Evolutionary conservation across 1,139 yeast genomes (phyloP).

Genomic region (Protomyces pachydermus): DNA sequence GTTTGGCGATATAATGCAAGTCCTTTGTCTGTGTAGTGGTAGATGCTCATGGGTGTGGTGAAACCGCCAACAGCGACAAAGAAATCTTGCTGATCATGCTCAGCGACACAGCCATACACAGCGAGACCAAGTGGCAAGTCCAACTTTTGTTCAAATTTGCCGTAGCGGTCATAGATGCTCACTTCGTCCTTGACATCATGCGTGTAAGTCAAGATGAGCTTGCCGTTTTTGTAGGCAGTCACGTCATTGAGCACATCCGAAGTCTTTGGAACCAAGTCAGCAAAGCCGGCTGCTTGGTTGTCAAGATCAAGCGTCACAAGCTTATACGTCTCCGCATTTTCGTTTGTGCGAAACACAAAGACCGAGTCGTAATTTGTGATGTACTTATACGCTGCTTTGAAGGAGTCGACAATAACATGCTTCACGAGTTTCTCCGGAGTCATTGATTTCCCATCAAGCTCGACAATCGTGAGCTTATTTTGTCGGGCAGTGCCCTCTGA

Average conservation of each 20-base stretch:
- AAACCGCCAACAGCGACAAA: conserved; percentile 26
- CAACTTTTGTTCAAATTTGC: conserved; percentile 10
- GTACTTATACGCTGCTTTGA: conserved; percentile 72
- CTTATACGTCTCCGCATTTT: conserved; percentile 13
- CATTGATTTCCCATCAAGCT: conserved; percentile 2
- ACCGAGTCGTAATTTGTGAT: conserved; percentile 40
- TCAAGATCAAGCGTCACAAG: conserved; percentile 8
- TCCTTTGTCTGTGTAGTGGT: conserved; percentile 1
- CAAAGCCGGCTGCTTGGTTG: conserved; percentile 7
- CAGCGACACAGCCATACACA: conserved; percentile 5
- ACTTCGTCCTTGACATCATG: conserved; percentile 26
- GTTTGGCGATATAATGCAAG: conserved; percentile 12
- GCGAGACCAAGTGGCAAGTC: conserved; percentile 19
- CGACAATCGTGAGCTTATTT: conserved; percentile 13
- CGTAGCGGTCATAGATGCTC: conserved; percentile 11
- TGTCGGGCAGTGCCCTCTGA: conserved; percentile 17
- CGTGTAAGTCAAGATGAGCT: conserved; percentile 12
- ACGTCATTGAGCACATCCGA: conserved; percentile 17
- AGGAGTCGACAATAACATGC: conserved; percentile 72
- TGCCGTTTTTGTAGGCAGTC: conserved; percentile 2
- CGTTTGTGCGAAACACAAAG: conserved; percentile 15
- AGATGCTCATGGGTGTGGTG: conserved; percentile 17
- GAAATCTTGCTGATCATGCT: conserved; percentile 11
- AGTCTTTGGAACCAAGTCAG: conserved; percentile 8
- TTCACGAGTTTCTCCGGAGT: conserved; percentile 45